phyloP scores from a whole-genome alignment of 805 yeast species.

The Blastobotrys muscicola region DNA sequence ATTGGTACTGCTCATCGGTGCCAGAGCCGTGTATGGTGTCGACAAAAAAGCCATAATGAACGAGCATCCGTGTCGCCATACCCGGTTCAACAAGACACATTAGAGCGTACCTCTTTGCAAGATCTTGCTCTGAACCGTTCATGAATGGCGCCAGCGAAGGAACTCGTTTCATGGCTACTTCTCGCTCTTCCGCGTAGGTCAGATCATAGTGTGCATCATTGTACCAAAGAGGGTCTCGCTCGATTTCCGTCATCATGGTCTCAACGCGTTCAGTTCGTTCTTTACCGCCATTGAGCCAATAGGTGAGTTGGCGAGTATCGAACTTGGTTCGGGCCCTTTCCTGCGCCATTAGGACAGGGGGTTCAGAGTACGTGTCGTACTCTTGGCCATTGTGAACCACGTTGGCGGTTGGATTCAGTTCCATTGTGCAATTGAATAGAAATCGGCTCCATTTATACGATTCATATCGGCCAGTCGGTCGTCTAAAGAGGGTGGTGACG shows the following conservation, averaged over 20 bases:
- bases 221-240: constrained; percentile 45
- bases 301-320: constrained; percentile 30
- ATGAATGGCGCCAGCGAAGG: constrained; percentile 56
- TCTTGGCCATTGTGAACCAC: constrained; percentile 17
- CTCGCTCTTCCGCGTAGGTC: constrained; percentile 33
- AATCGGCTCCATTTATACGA: no score
- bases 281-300: constrained; percentile 35
- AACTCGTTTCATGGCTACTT: constrained; percentile 27
- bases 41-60: constrained; percentile 76
- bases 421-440: no score
- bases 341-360: constrained; percentile 27
- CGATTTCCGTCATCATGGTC: constrained; percentile 35
- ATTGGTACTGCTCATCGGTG: constrained; percentile 68
- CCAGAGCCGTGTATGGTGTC: constrained; percentile 80
- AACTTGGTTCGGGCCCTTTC: constrained; percentile 33
- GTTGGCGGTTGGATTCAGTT: constrained; percentile 17
- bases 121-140: constrained; percentile 79
- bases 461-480: no score
- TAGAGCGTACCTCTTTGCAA: constrained; percentile 29
- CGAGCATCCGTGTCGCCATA: constrained; percentile 45
- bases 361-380: constrained; percentile 22
- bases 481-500: no score
- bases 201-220: constrained; percentile 39
- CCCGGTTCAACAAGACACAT: constrained; percentile 60
- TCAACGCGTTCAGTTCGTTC: constrained; percentile 32